Conservation (phyloP, 1,284 basidiomycete genomes). For the Anthracocystis walkeri region DNA sequence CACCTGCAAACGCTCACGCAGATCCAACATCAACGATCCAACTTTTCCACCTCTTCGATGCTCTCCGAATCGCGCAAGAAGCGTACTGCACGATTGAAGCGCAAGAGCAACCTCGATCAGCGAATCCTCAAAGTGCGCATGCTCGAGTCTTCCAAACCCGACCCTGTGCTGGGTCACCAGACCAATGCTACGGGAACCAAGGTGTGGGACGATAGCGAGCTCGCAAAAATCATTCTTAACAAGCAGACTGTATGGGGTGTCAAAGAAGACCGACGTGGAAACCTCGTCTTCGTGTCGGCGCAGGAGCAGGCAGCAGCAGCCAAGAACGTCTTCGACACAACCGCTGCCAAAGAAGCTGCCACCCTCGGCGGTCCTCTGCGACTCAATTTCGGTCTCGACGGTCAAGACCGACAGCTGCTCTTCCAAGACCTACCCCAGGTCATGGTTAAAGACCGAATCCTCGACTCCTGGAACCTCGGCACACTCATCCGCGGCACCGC, state of each 20-base stretch:
- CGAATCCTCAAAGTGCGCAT: constrained; percentile 64
- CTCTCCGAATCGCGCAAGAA: constrained; percentile 54
- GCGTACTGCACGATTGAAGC: constrained; percentile 54
- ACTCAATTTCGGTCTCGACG: constrained; percentile 65
- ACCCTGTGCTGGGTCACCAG: constrained; percentile 78
- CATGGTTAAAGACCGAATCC: constrained; percentile 64
- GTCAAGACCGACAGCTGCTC: constrained; percentile 55
- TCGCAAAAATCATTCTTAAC: constrained; percentile 56
- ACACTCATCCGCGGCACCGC: constrained; percentile 40
- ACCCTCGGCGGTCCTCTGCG: constrained; percentile 53
- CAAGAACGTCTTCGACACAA: constrained; percentile 15
- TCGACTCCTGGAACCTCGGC: constrained; percentile 55
- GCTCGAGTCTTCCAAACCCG: constrained; percentile 73
- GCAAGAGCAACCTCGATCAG: constrained; percentile 68
- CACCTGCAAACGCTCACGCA: constrained; percentile 7
- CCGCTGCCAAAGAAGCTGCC: constrained; percentile 16
- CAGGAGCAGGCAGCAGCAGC: background rate
- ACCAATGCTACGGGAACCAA: constrained; percentile 70
- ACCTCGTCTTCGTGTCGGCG: constrained; percentile 42
- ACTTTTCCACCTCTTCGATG: constrained; percentile 46
- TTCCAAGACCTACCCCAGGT: constrained; percentile 64
- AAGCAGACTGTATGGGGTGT: constrained; percentile 66
- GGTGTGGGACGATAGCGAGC: constrained; percentile 60
- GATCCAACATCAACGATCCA: constrained; percentile 15
- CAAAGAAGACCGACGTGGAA: constrained; percentile 63